phyloP scores from a whole-genome alignment of 2,329 filamentous ascomycete species.

The Pestalotiopsis sp. region DNA sequence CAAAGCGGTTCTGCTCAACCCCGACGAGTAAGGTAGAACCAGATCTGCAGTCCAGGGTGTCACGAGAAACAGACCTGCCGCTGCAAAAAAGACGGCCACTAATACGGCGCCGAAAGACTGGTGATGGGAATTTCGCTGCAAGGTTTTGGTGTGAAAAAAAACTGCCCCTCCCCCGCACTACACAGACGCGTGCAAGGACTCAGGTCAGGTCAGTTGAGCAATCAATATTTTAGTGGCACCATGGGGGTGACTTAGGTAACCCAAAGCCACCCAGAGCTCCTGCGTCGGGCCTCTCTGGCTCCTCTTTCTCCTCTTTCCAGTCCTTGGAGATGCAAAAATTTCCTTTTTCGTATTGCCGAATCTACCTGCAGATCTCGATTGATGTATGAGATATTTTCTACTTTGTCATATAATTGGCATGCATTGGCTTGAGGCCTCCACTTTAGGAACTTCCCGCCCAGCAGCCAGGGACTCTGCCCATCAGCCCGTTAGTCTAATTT shows the following conservation, averaged over 20 bases:
- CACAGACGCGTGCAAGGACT: neutral
- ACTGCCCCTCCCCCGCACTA: slow-evolving; percentile 13
- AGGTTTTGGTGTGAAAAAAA: neutral
- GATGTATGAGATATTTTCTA: slow-evolving; percentile 9
- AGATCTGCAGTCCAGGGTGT: neutral
- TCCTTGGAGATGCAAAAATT: neutral
- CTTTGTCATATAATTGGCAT: neutral
- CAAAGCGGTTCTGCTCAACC: neutral
- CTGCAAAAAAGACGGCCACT: neutral
- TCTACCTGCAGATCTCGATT: neutral
- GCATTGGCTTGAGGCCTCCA: slow-evolving; percentile 5
- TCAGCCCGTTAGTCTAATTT: neutral
- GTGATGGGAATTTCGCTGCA: neutral
- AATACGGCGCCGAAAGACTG: neutral
- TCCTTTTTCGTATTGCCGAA: neutral
- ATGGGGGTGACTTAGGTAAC: neutral
- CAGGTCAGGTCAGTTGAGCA: neutral
- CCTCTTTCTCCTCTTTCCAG: neutral
- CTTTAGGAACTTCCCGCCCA: too few species aligned
- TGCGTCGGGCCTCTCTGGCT: neutral
- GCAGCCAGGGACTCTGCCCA: too few species aligned
- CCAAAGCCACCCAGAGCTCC: neutral
- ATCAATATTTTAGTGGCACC: neutral
- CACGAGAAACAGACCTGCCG: neutral
- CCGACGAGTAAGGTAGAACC: neutral